These are phyloP conservation scores for Saccharomycopsis sp. DNA, from an alignment of 805 yeast genomes.

Conservation along the genomic window DNA sequence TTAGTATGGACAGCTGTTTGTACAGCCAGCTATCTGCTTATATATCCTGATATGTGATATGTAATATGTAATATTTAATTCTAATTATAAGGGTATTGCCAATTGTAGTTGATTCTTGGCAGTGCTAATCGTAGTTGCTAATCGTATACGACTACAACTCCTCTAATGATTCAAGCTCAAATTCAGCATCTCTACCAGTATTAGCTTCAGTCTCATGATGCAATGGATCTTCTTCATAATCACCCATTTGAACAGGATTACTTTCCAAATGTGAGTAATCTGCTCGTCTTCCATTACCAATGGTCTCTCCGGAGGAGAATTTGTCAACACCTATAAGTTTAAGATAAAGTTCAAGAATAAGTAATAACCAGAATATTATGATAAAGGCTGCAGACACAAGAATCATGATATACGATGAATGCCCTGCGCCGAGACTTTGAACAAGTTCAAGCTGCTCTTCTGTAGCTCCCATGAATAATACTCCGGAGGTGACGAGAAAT, in stretches of 20 bases:
- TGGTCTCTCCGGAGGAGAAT: not conserved
- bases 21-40: no score
- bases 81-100: no score
- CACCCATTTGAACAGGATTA: not conserved
- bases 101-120: no score
- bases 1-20: no score
- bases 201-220: not conserved
- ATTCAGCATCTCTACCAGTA: not conserved
- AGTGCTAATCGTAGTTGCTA: no score
- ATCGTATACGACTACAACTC: not conserved
- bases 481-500: slow-evolving; percentile 69
- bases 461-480: slow-evolving; percentile 85
- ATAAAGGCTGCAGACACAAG: slow-evolving; percentile 68
- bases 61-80: no score
- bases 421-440: slow-evolving; percentile 71
- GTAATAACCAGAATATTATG: slow-evolving; percentile 57
- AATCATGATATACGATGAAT: slow-evolving; percentile 72
- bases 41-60: no score
- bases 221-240: not conserved
- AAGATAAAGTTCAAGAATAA: slow-evolving; percentile 55
- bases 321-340: slow-evolving; percentile 27
- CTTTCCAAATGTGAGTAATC: slow-evolving; percentile 8
- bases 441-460: slow-evolving; percentile 80
- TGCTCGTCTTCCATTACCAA: not conserved
- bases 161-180: slow-evolving; percentile 14